Base-by-base conservation (phyloP, 1,139 yeast species). In the Sugiyamaella japonica region DNA sequence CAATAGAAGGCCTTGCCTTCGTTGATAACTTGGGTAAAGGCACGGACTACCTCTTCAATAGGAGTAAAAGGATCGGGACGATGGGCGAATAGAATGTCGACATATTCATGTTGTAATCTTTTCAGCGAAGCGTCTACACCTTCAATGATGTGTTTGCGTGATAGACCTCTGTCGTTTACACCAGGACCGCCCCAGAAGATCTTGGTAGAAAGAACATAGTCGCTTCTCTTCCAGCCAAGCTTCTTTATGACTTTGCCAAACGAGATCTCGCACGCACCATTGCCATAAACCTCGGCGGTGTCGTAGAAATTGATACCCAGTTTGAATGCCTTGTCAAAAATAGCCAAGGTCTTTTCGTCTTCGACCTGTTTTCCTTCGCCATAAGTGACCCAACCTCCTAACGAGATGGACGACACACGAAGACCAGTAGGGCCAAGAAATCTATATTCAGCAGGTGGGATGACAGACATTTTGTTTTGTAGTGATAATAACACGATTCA, bases 111-210 rank as follows among this genome's bases (percentile, higher is more conserved):
- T 36, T 84, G 84, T 56, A 82, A 70, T 65, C 85, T 74, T 58
- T 70, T 70, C 29, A 76, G 73, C 2, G 82, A 76, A 9, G 65
- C 73, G 52, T 76, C 70, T 41, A 72, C 75, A 6, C 84, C 84
- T 65, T 80, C 84, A 28, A 79, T 61, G 41, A 82, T 73, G 63
- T 81, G 84, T 64, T 80, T 81, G 59, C 84, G 69, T 1, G 84
- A 80, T 38, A 79, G 67, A 0, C 85, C 84, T 46, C 66, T 61
- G 10, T 68, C 67, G 53, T 77, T 77, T 52, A 74, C 62, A 31
- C 69, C 62, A 40, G 71, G 72, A 15, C 68, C 58, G 3, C 68
- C 63, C 61, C 65, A 69, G 65, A 61, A 70, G 52, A 70, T 54
- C 64, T 70, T 70, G 48, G 73, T 70, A 17, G 71, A 66, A 17